Evolutionary conservation across 495 filamentous ascomycete species (phyloP).

Genomic region (Aspergillus bertholletiae): DNA sequence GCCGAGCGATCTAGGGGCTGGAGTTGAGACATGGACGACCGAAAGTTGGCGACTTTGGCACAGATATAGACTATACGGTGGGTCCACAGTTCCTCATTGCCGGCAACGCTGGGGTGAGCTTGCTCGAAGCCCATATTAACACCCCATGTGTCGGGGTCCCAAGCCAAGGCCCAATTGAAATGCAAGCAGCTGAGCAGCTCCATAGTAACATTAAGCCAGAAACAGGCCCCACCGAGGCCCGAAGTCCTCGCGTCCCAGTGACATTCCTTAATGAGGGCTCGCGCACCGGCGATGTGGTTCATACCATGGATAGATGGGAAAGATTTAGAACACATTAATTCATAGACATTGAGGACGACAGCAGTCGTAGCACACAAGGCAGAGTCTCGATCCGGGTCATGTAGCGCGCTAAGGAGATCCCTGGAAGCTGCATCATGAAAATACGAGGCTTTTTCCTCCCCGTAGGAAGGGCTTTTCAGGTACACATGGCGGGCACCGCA

Average conservation of each 20-base stretch:
- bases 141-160: conserved; percentile 91
- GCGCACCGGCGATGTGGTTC: conserved; percentile 83
- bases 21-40: conserved; percentile 59
- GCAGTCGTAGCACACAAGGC: conserved; percentile 87
- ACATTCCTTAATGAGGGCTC: conserved; percentile 87
- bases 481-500: conserved; percentile 82
- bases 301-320: conserved; percentile 61
- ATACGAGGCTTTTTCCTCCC: conserved; percentile 70
- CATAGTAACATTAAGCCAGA: conserved; percentile 91
- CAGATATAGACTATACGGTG: conserved; percentile 88
- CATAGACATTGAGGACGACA: conserved; percentile 85
- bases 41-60: conserved; percentile 83
- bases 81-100: conserved; percentile 83
- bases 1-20: conserved; percentile 56
- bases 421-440: conserved; percentile 83
- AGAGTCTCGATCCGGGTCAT: conserved; percentile 79
- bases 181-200: conserved; percentile 84
- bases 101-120: conserved; percentile 32
- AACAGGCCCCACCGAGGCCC: conserved; percentile 84
- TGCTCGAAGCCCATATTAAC: conserved; percentile 74
- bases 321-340: conserved; percentile 74
- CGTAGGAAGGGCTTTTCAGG: conserved; percentile 65
- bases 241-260: conserved; percentile 78
- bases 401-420: conserved; percentile 65
- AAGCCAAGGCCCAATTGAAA: conserved; percentile 83